Evolutionary conservation across 1,284 basidiomycete species (phyloP), one percentile per base, ranked within the genome.

Genomic region (Sporisorium exsertum): DNA sequence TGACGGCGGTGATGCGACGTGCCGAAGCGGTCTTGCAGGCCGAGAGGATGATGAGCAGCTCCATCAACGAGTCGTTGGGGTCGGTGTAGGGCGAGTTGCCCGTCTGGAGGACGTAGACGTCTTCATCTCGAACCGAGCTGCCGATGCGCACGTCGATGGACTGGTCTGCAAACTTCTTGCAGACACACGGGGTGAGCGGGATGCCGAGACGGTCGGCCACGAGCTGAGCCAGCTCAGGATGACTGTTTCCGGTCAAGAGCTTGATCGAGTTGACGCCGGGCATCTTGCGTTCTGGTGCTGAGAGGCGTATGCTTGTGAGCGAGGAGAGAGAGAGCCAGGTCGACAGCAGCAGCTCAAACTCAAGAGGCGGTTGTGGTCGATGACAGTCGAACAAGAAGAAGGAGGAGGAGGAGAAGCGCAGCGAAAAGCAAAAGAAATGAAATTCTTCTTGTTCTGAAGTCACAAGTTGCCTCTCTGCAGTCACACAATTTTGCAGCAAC

Each of bases 1-100:
- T 96, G 83, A 99, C 95, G 24, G 96, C 97, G 9, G 97, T 99
- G 87, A 98, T 97, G 58, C 97, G 90, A 70, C 95, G 91, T 1
- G 96, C 96, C 2, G 94, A 95, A 2, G 96, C 94, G 0, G 95
- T 98, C 87, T 96, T 98, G 90, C 96, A 98, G 4, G 96, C 97
- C 68, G 91, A 92, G 78, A 94, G 91, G 85, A 95, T 90, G 82
- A 94, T 92, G 85, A 95, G 91, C 70, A 95, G 92, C 86, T 94
- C 84, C 83, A 85, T 83, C 9, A 85, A 63, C 45, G 79, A 68
- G 59, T 85, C 84, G 69, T 85, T 85, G 58, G 81, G 78, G 55
- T 85, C 84, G 51, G 76, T 72, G 65, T 78, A 74, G 32, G 81
- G 78, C 54, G 79, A 82, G 73, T 82, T 78, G 51, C 79, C 79